Base-by-base conservation (phyloP, 176 grass and related monocot species). In the Eragrostis curvula region DNA sequence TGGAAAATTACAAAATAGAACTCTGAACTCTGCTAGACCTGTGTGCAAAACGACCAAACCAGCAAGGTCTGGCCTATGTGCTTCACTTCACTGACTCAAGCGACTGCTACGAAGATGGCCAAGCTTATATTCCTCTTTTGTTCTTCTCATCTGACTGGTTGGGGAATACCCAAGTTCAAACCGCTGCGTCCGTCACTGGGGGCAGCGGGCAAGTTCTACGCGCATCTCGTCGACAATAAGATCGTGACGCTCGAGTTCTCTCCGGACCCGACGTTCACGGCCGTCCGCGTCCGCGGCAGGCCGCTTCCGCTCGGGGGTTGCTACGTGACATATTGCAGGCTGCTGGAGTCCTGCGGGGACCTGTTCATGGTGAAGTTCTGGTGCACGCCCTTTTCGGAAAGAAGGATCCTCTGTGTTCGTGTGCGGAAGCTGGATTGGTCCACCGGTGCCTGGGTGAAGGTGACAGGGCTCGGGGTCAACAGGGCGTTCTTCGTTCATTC, bases 281-380 rank as follows among this genome's bases (percentile, higher is more conserved):
- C 12, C 63, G 8, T 30, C 28, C 63, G 10, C 3, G 62, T 66
- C 60, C 12, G 0, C 13, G 6, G 7, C 6, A 29, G 5, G 14
- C 6, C 13, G 12, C 3, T 3, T 1, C 44, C 24, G 23, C 1
- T 14, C 14, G 24, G 2, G 0, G 47, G 44, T 23, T 3, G 3
- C 42, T 46, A 0, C 12, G 0, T 2, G 21, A 1, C 8, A 8
- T 0, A 0, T 9, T 48, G 23, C 13, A 2, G 5, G 24, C 23
- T 71, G 24, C 23, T 71, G 44, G 68, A 71, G 2, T 71, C 68
- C 2, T 71, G 68, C 7, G 68, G 13, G 6, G 44, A 71, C 0
- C 3, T 71, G 44, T 71, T 71, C 68, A 49, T 0, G 44, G 68
- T 71, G 44, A 12, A 0, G 44, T 71, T 49, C 24, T 28, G 12